Evolutionary conservation across 1,139 yeast species (phyloP).

Genomic region (Debaryomyces nepalensis): DNA sequence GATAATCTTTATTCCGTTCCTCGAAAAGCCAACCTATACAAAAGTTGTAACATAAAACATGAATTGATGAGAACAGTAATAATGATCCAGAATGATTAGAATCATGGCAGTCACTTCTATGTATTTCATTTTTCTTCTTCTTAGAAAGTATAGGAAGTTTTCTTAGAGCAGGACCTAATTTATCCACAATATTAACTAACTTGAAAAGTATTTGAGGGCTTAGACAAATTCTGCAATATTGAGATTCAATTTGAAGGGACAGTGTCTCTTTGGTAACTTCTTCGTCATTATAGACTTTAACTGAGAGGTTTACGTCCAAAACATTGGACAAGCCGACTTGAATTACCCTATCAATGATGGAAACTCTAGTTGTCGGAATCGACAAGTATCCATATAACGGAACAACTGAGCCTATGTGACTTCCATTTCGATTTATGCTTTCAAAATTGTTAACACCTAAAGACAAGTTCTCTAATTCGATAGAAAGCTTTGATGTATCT

Average conservation of each 20-base stretch:
- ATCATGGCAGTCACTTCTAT: neutral
- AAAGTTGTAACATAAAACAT: constrained; percentile 64
- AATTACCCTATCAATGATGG: constrained; percentile 38
- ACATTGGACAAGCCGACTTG: constrained; percentile 52
- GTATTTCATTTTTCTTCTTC: neutral
- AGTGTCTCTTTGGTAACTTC: constrained; percentile 29
- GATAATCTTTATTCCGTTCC: constrained; percentile 46
- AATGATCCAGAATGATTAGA: neutral
- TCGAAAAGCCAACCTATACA: constrained; percentile 79
- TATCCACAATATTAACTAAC: constrained; percentile 31
- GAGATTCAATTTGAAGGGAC: constrained; percentile 61
- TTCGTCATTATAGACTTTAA: constrained; percentile 43
- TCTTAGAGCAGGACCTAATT: constrained; percentile 2
- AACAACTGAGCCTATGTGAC: constrained; percentile 18
- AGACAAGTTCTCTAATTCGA: constrained; percentile 37
- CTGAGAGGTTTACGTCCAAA: constrained; percentile 43
- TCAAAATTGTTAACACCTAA: constrained; percentile 30
- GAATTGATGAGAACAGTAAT: constrained; percentile 48
- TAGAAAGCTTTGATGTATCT: constrained; percentile 37
- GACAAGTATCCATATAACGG: constrained; percentile 43
- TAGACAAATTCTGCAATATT: constrained; percentile 59
- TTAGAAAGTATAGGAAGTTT: neutral
- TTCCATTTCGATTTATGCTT: constrained; percentile 16
- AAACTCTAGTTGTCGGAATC: constrained; percentile 48
- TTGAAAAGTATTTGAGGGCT: constrained; percentile 56